Evolutionary conservation across 192 early-diverging fungal species (phyloP).

Genomic region (Backusella morwellensis): DNA sequence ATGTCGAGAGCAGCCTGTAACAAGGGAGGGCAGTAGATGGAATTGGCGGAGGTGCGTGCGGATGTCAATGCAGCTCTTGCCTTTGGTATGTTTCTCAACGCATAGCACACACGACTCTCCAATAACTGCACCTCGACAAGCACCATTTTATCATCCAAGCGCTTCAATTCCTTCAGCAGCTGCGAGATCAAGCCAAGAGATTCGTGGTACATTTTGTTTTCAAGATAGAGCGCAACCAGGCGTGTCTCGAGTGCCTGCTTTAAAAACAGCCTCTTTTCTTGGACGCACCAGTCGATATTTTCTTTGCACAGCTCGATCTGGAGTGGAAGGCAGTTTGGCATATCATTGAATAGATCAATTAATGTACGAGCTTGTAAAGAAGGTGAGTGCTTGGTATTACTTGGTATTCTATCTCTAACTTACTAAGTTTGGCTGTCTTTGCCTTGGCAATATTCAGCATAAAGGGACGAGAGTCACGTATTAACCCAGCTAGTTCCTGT

Average conservation of each 20-base stretch:
- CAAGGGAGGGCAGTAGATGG: constrained; percentile 96
- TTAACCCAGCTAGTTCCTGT: constrained; percentile 73
- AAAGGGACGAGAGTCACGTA: constrained; percentile 73
- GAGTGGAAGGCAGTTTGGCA: constrained; percentile 79
- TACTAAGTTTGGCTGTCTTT: constrained; percentile 94
- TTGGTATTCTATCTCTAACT: constrained; percentile 13
- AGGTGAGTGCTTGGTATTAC: not conserved
- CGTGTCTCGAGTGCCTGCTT: constrained; percentile 94
- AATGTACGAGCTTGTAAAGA: constrained; percentile 68
- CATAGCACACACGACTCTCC: constrained; percentile 92
- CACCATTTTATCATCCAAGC: constrained; percentile 97
- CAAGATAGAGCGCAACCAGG: constrained; percentile 82
- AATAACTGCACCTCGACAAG: constrained; percentile 95
- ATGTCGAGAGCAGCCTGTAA: constrained; percentile 95
- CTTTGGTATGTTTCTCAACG: constrained; percentile 90
- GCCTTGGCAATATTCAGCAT: constrained; percentile 88
- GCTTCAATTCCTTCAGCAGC: constrained; percentile 93
- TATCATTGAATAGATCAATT: constrained; percentile 84
- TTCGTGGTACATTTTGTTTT: constrained; percentile 95
- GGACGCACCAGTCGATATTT: constrained; percentile 89
- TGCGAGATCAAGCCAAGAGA: constrained; percentile 76
- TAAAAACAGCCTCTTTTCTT: constrained; percentile 92
- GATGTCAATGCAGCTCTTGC: constrained; percentile 93
- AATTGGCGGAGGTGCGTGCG: constrained; percentile 93
- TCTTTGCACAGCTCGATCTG: constrained; percentile 94